Evolutionary conservation across 306 rosid species (phyloP).

Genomic region (Pachyrhizus erosus): DNA sequence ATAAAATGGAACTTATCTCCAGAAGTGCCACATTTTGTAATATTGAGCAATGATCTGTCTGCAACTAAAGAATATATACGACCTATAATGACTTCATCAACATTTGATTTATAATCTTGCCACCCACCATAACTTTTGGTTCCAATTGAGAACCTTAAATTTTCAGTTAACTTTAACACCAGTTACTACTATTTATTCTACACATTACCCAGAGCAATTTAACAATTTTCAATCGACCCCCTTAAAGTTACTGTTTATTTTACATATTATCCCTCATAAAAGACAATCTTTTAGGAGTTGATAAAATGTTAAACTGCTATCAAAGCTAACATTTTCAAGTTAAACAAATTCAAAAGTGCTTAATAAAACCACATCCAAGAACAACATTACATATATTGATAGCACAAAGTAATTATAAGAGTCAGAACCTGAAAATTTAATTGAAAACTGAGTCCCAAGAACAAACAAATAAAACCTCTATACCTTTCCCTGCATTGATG

Average conservation of each 20-base stretch:
- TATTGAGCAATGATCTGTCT: not conserved
- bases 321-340: not conserved
- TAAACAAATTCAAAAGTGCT: not conserved
- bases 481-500: constrained; percentile 97
- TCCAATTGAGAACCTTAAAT: not conserved
- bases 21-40: not conserved
- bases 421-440: constrained; percentile 22
- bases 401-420: not conserved
- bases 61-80: not conserved
- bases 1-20: constrained; percentile 24
- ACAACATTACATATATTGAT: constrained; percentile 15
- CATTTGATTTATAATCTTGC: not conserved
- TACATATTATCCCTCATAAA: constrained; percentile 5
- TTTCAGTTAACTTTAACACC: not conserved
- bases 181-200: not conserved
- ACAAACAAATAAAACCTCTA: constrained; percentile 23
- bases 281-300: not conserved
- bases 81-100: constrained; percentile 1
- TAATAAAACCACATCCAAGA: constrained; percentile 6
- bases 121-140: not conserved
- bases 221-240: not conserved
- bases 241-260: not conserved
- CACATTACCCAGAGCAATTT: not conserved
- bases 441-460: constrained; percentile 10
- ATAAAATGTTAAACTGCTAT: not conserved